Evolutionary conservation across 108 stramenopile genomes (phyloP).

Genomic region (Fragilaria radians): DNA sequence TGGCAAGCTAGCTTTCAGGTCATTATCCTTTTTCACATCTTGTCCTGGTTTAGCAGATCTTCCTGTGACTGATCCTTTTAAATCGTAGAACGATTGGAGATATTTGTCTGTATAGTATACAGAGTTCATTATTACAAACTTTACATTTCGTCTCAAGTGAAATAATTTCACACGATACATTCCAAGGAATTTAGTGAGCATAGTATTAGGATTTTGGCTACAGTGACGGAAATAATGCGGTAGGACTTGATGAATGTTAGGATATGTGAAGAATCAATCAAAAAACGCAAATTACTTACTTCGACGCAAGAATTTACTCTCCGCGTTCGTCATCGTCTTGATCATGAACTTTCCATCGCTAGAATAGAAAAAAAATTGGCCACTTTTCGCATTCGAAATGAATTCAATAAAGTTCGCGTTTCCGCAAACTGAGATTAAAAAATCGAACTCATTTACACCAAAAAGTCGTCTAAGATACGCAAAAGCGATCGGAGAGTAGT

Average conservation of each 20-base stretch:
- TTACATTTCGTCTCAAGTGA: slow-evolving; percentile 84
- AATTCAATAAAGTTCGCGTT: slow-evolving; percentile 98
- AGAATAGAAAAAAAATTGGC: slow-evolving; percentile 98
- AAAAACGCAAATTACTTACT: slow-evolving; percentile 40
- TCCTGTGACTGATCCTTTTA: slow-evolving; percentile 87
- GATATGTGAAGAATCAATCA: too few relatives aligned
- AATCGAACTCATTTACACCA: slow-evolving; percentile 89
- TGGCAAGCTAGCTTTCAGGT: slow-evolving; percentile 51
- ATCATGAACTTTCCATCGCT: slow-evolving; percentile 98
- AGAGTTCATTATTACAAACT: slow-evolving; percentile 92
- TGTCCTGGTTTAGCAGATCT: slow-evolving; percentile 73
- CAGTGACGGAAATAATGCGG: slow-evolving; percentile 96
- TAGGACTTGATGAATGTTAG: slow-evolving; percentile 35
- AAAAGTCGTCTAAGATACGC: slow-evolving; percentile 83
- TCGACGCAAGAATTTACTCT: slow-evolving; percentile 90
- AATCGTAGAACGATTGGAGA: slow-evolving; percentile 83
- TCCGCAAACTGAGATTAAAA: slow-evolving; percentile 90
- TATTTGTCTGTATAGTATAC: slow-evolving; percentile 84
- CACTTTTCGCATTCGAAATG: slow-evolving; percentile 96
- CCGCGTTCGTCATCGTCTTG: slow-evolving; percentile 97
- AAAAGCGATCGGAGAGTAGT: slow-evolving; percentile 88
- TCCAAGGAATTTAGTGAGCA: slow-evolving; percentile 91
- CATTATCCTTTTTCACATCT: slow-evolving; percentile 89
- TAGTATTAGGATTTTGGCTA: slow-evolving; percentile 85
- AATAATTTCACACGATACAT: slow-evolving; percentile 97